phyloP scores from a whole-genome alignment of 192 early-diverging fungal species.

The Backusella tarrabulga region DNA sequence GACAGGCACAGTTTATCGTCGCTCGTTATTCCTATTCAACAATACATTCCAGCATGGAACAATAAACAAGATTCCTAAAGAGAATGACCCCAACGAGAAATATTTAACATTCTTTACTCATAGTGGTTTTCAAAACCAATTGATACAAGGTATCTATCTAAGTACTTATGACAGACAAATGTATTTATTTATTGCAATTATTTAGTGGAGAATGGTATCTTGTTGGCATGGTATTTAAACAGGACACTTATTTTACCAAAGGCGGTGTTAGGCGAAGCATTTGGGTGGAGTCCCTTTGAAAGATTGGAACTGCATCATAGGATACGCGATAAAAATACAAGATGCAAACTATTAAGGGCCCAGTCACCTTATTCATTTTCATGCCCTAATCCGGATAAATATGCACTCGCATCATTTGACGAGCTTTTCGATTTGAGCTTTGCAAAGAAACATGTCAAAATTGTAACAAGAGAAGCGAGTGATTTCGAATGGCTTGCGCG shows the following conservation, averaged over 20 bases:
- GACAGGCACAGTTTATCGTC: neutral
- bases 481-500: constrained; percentile 27
- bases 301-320: constrained; percentile 29
- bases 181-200: neutral
- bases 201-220: constrained; percentile 48
- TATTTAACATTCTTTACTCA: constrained; percentile 51
- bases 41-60: neutral
- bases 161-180: neutral
- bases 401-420: constrained; percentile 30
- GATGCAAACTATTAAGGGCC: neutral
- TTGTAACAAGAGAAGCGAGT: constrained; percentile 23
- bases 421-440: constrained; percentile 34
- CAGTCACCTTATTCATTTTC: neutral
- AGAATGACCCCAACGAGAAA: constrained; percentile 31
- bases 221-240: constrained; percentile 48
- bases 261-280: constrained; percentile 40
- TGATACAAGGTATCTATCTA: constrained; percentile 27
- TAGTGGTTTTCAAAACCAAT: constrained; percentile 54
- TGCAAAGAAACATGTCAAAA: constrained; percentile 33
- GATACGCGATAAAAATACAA: constrained; percentile 23
- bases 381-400: constrained; percentile 26
- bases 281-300: constrained; percentile 31
- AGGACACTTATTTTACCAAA: constrained; percentile 49
- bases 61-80: neutral
- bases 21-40: neutral